Evolutionary conservation across 768 basidiomycete species (phyloP), one percentile per base, ranked within the genome.

Genomic region (Baorangia bicolor): DNA sequence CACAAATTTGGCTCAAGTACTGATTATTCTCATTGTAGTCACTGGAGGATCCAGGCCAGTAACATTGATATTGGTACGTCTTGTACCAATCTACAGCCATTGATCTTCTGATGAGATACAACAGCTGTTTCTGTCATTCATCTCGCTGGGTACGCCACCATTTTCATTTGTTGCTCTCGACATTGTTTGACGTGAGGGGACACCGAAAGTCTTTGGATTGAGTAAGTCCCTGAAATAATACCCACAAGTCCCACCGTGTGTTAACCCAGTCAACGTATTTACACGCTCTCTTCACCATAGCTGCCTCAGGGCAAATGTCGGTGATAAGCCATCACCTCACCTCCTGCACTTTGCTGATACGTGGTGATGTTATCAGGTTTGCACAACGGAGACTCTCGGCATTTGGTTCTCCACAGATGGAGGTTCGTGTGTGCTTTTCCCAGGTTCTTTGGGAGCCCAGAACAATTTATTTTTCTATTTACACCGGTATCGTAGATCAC

Each of bases 261-360:
- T 21, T 57, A 28, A 68, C 16, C 23, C 5, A 23, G 44, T 27
- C 8, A 13, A 34, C 34, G 16, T 11, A 9, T 39, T 30, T 16
- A 2, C 10, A 12, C 11, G 12, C 18, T 11, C 16, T 30, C n/a
- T 39, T 45, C 16, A 1, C 23, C 34, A 37, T 31, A 73, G 69
- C 46, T 37, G 50, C 58, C 12, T 45, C 61, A 12, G 67, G 20
- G 14, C 71, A 71, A 64, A 56, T 71, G 69, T 71, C 10, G 25
- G 69, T 66, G 28, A 51, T 14, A 4, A 7, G 16, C 18, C 9
- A 13, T 48, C 27, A 12, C 20, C 10, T 45, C 16, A 2, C 8
- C 0, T 25, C 3, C 21, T 37, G 23, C 18, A 12, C 48, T 3
- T 53, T 4, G 20, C 52, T 69, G 46, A 71, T 25, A 38, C 14